A percentile compares a stretch with the other conserved stretches of the same genome.
phyloP scores from a whole-genome alignment of 2,329 filamentous ascomycete species.

The Pyrenophora seminiperda region DNA sequence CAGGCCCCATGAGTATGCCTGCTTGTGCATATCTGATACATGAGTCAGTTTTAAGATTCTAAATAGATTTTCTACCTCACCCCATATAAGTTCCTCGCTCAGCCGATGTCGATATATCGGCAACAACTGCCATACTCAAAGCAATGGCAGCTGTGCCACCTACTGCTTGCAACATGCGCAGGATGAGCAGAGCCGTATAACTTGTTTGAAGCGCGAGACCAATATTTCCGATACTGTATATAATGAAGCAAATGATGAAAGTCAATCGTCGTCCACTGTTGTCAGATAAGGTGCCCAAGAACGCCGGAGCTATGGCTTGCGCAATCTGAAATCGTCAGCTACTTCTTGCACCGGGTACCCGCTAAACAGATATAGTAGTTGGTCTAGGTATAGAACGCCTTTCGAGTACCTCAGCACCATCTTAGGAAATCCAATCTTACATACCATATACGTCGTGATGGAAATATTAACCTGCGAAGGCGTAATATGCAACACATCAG shows the following conservation, averaged over 20 bases:
- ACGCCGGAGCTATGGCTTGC: constrained; percentile 60
- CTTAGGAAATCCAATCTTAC: not conserved
- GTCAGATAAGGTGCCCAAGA: constrained; percentile 59
- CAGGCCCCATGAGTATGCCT: constrained; percentile 49
- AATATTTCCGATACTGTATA: constrained; percentile 46
- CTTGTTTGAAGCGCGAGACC: constrained; percentile 47
- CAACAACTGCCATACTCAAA: constrained; percentile 71
- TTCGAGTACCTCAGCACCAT: not conserved
- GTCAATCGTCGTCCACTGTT: constrained; percentile 58
- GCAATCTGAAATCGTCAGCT: constrained; percentile 33
- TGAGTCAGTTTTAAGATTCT: too few species aligned
- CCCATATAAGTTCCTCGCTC: constrained; percentile 77
- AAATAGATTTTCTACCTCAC: constrained; percentile 21
- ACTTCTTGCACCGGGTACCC: not conserved
- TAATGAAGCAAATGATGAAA: constrained; percentile 53
- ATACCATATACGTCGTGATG: constrained; percentile 56
- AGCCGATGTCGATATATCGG: constrained; percentile 70
- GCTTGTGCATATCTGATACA: constrained; percentile 55
- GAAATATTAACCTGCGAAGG: constrained; percentile 56
- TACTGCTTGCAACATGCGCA: constrained; percentile 47
- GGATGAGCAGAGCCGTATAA: constrained; percentile 43
- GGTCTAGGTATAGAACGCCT: not conserved
- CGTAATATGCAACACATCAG: constrained; percentile 49
- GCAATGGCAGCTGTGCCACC: constrained; percentile 54
- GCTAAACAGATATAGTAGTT: not conserved